Conservation (phyloP, 2,329 filamentous ascomycete species). For the Lasiodiplodia citricola region DNA sequence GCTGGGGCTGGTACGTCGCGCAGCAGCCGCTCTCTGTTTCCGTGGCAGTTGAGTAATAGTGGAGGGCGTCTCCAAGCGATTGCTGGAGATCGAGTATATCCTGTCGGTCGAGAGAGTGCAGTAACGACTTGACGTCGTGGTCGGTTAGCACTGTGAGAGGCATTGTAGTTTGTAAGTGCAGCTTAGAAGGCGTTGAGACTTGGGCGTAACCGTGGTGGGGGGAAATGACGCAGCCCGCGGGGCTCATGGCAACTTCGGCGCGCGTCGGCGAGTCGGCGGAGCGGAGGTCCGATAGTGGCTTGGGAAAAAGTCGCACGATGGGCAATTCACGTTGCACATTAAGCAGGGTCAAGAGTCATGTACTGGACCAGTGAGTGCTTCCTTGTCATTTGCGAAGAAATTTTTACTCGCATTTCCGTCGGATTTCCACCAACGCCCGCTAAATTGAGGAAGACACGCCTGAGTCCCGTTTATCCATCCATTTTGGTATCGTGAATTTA, state of each 20-base stretch:
- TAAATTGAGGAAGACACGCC: slow-evolving; percentile 49
- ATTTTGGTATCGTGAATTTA: slow-evolving; percentile 32
- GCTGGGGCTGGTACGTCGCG: slow-evolving; percentile 65
- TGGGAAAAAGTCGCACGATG: not conserved
- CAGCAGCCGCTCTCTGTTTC: slow-evolving; percentile 62
- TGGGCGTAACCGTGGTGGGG: not conserved
- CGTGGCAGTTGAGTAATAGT: slow-evolving; percentile 68
- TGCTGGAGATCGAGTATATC: slow-evolving; percentile 64
- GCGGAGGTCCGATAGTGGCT: slow-evolving; percentile 17
- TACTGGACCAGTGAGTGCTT: slow-evolving; percentile 22
- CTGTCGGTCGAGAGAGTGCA: slow-evolving; percentile 61
- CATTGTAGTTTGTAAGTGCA: slow-evolving; percentile 48
- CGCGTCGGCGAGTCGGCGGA: not conserved
- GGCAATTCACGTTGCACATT: not conserved
- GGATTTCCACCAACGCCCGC: slow-evolving; percentile 36
- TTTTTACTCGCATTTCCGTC: slow-evolving; percentile 24
- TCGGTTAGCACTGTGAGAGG: slow-evolving; percentile 65
- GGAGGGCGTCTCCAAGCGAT: slow-evolving; percentile 64
- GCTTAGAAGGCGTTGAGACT: not conserved
- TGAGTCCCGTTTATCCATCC: slow-evolving; percentile 31
- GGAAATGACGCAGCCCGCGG: slow-evolving; percentile 2
- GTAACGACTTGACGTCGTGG: slow-evolving; percentile 59
- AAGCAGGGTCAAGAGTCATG: not conserved
- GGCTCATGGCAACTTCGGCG: slow-evolving; percentile 3
- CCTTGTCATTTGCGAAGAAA: slow-evolving; percentile 26